Evolutionary conservation across 352 stramenopile species (phyloP).

Genomic region (Pythium insidiosum): DNA sequence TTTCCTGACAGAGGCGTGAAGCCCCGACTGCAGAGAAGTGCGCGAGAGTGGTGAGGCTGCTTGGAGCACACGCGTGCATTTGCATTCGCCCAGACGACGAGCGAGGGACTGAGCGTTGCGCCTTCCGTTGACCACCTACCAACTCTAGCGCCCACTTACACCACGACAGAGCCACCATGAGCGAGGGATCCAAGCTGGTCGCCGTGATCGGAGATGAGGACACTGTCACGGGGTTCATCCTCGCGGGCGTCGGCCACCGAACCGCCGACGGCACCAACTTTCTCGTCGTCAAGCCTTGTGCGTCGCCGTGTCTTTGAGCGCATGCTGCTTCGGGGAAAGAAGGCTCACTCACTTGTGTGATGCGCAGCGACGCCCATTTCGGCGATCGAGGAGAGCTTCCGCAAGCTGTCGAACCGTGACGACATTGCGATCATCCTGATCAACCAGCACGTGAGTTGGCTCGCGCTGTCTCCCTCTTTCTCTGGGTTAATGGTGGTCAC

Average conservation of each 20-base stretch:
- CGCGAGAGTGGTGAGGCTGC: no score
- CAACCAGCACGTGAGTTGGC: constrained; percentile 91
- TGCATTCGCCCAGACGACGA: no score
- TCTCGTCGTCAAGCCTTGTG: constrained; percentile 94
- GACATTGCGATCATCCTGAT: constrained; percentile 99
- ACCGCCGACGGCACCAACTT: constrained; percentile 96
- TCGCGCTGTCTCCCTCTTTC: background rate
- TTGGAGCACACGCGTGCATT: no score
- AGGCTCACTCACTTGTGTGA: no score
- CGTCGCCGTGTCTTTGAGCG: no score
- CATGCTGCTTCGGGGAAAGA: no score
- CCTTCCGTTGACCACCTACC: no score
- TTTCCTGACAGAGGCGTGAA: no score
- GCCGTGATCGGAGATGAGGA: constrained; percentile 92
- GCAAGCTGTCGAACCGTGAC: constrained; percentile 87
- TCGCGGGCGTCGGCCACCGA: constrained; percentile 94
- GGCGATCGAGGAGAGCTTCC: constrained; percentile 91
- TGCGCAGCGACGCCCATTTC: constrained; percentile 76
- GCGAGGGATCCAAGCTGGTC: constrained; percentile 79
- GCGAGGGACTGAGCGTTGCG: no score
- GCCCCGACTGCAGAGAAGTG: no score
- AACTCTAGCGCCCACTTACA: background rate
- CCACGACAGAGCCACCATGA: constrained; percentile 27
- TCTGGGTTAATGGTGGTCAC: background rate
- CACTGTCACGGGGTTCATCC: constrained; percentile 97